A percentile compares a stretch with the other conserved stretches of the same genome.
Conservation (phyloP, 2,329 filamentous ascomycete genomes). For the Clonostachys byssicola region DNA sequence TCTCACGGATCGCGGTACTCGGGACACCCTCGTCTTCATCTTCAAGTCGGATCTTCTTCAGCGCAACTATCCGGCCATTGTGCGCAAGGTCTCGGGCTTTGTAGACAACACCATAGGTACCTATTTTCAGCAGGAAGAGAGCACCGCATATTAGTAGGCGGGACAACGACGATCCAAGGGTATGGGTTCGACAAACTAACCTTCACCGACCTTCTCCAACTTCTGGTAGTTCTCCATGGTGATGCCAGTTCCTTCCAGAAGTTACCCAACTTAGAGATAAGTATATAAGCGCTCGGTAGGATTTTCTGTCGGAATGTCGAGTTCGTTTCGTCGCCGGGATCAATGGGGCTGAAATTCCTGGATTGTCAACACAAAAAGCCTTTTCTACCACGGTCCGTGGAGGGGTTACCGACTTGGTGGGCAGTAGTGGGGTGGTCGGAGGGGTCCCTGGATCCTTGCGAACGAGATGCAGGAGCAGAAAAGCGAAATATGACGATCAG, state of each 20-base stretch:
- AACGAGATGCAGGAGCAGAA: too few species aligned
- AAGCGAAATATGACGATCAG: too few species aligned
- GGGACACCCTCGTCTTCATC: constrained; percentile 93
- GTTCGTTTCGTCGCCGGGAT: too few species aligned
- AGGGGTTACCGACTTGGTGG: not conserved
- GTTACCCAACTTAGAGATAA: too few species aligned
- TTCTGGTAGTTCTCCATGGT: constrained; percentile 96
- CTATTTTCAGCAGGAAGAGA: constrained; percentile 33
- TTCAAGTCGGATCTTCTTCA: constrained; percentile 95
- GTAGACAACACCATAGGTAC: constrained; percentile 94
- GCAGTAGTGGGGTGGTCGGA: too few species aligned
- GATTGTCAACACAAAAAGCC: too few species aligned
- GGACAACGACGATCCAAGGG: not conserved
- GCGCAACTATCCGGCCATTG: constrained; percentile 78
- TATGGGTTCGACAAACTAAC: constrained; percentile 39
- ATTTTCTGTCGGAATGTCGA: too few species aligned
- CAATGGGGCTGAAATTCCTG: too few species aligned
- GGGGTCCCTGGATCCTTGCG: too few species aligned
- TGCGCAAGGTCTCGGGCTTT: constrained; percentile 84
- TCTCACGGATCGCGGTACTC: constrained; percentile 89
- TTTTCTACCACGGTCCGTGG: not conserved
- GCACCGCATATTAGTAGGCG: not conserved
- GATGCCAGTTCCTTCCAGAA: too few species aligned
- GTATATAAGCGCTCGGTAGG: too few species aligned
- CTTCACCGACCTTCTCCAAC: constrained; percentile 94